These are phyloP conservation scores for Rhizopus microsporus DNA, from an alignment of 371 early-diverging fungal species.

Conservation along the genomic window DNA sequence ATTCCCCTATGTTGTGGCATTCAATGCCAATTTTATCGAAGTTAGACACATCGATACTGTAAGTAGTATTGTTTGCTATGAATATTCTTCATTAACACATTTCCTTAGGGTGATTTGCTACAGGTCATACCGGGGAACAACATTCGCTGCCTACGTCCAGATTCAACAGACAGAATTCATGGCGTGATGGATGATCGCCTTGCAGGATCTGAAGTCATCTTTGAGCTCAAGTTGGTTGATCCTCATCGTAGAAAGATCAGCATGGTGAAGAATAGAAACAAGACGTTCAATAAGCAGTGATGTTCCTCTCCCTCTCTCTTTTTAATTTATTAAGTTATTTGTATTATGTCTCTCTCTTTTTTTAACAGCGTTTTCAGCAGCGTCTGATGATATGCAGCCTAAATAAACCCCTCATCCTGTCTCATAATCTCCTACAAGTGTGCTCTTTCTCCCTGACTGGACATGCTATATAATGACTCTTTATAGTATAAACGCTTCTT, in stretches of 20 bases:
- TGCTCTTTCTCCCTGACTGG: no score
- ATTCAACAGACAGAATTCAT: slow-evolving; percentile 52
- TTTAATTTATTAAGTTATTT: background rate
- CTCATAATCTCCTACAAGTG: no score
- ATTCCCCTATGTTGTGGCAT: slow-evolving; percentile 86
- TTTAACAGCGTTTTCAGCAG: no score
- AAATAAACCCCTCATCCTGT: no score
- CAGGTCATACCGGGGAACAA: slow-evolving; percentile 68
- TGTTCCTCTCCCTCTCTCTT: background rate
- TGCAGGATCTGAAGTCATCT: slow-evolving; percentile 37
- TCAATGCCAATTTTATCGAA: slow-evolving; percentile 86
- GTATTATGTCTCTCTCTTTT: background rate
- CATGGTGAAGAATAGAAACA: slow-evolving; percentile 24
- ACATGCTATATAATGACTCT: no score
- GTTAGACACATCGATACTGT: slow-evolving; percentile 79
- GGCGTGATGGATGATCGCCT: slow-evolving; percentile 56
- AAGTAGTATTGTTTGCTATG: background rate
- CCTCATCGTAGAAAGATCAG: slow-evolving; percentile 22
- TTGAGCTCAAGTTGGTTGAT: slow-evolving; percentile 38
- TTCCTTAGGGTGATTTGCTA: slow-evolving; percentile 52
- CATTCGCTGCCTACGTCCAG: slow-evolving; percentile 58
- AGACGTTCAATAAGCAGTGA: background rate
- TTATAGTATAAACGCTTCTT: no score
- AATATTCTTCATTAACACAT: background rate
- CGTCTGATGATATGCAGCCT: no score